These are phyloP conservation scores for Hylodesmum podocarpum DNA, from an alignment of 306 rosid species.

Conservation along the genomic window DNA sequence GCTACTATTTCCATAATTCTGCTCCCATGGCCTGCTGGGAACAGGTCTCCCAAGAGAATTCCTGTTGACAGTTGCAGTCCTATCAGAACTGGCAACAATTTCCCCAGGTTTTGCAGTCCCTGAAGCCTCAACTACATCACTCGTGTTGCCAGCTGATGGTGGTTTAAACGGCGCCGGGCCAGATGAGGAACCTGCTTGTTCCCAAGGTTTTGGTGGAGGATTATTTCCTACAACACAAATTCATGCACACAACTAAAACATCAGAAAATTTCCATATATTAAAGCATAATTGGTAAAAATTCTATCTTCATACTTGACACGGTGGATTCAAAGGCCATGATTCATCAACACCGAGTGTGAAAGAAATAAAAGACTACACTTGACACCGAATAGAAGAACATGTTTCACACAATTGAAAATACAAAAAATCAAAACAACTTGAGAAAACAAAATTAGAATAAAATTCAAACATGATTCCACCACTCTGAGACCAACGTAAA, in stretches of 20 bases:
- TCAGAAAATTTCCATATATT: not conserved
- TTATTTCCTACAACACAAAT: conserved; percentile 54
- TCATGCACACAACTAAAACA: not conserved
- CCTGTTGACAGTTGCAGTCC: conserved; percentile 44
- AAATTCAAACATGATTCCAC: not conserved
- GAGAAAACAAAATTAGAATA: not conserved
- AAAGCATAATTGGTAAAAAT: not conserved
- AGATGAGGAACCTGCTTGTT: conserved; percentile 74
- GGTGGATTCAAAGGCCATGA: not conserved
- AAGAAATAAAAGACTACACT: not conserved
- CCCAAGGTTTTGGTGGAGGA: conserved; percentile 98
- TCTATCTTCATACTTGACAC: not conserved
- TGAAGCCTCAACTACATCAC: conserved; percentile 94
- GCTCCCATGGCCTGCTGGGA: conserved; percentile 97
- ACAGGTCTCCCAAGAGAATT: conserved; percentile 74
- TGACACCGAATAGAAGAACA: not conserved
- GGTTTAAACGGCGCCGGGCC: conserved; percentile 92
- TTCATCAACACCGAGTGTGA: not conserved
- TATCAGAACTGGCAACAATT: conserved; percentile 69
- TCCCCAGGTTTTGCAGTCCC: conserved; percentile 97
- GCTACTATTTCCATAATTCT: conserved; percentile 58
- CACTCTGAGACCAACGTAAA: not conserved
- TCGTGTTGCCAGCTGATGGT: conserved; percentile 80
- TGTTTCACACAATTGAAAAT: not conserved
- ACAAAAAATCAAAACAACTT: not conserved